Base-by-base conservation (phyloP, 371 early-diverging fungal species). In the Capillidium heterosporum region DNA sequence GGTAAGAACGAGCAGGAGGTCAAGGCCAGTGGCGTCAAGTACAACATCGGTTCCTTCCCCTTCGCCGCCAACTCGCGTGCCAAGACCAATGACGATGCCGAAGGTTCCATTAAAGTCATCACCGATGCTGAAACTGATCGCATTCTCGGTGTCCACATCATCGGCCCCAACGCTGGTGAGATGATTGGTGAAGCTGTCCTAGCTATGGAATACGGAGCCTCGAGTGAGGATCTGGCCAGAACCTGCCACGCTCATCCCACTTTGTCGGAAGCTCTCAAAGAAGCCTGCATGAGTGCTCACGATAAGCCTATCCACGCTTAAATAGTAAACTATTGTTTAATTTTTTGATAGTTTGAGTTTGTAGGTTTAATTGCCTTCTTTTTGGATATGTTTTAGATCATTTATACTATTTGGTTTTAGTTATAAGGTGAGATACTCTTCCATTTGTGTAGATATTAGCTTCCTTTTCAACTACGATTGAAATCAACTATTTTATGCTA, bases 191-290 rank as follows among this genome's bases (percentile, higher is more conserved):
- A 97, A 74, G 95, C 91, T 63, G 92, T 86, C 46, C 74, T 97
- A 52, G 97, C 95, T 58, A 81, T 97, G 75, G 95, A 96, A 70
- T 95, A 97, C 64, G 91, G 90, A 60, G 96, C 94, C 26, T 89
- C 89, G 48, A 81, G 85, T 59, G 95, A 95, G 74, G 95, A 97
- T 67, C 80, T 97, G 67, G 97, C 91, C 46, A 84, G 95, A 62
- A 95, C 96, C 32, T 91, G 90, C 75, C 96, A 96, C 67, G 96
- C 97, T 52, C 97, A 96, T 68, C 97, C 95, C 32, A 95, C 96
- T 46, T 74, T 96, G 56, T 79, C 85, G 40, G 97, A 96, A 75
- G 97, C 95, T 23, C 87, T 96, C 83, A 95, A 94, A 82, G 97
- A 96, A 73, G 97, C 97, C 49, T 67, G 69, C 51, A 65, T 71